phyloP scores from a whole-genome alignment of 805 yeast genomes.

The Candida verbasci region DNA sequence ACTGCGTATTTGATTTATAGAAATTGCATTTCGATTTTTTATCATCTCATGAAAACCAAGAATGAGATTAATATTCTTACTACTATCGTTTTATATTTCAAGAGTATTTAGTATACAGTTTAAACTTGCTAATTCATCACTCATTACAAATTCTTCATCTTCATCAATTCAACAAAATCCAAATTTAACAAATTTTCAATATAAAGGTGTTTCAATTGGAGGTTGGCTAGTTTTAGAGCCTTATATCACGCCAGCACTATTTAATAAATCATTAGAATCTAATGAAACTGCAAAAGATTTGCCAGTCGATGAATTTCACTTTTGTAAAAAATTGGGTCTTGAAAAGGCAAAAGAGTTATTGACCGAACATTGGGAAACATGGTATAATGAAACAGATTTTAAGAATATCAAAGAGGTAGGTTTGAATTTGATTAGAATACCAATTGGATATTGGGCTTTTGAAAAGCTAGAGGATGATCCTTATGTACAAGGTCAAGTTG shows the following conservation, averaged over 20 bases:
- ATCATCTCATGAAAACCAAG: too few relatives aligned
- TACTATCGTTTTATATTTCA: not conserved
- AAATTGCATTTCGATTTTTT: too few relatives aligned
- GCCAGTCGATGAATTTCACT: constrained; percentile 61
- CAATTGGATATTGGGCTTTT: constrained; percentile 82
- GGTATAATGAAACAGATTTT: constrained; percentile 59
- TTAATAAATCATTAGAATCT: constrained; percentile 21
- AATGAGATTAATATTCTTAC: too few relatives aligned
- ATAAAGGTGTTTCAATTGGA: constrained; percentile 38
- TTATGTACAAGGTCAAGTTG: constrained; percentile 61
- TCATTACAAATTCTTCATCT: not conserved
- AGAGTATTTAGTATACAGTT: not conserved
- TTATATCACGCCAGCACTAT: constrained; percentile 63
- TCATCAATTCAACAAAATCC: not conserved
- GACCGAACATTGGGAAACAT: constrained; percentile 51
- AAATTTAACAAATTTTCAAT: constrained; percentile 18
- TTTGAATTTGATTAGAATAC: constrained; percentile 67
- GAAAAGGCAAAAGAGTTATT: constrained; percentile 40
- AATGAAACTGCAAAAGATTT: constrained; percentile 19
- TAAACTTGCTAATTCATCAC: not conserved
- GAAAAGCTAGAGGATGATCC: constrained; percentile 48
- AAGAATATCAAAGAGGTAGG: constrained; percentile 47
- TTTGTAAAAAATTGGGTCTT: constrained; percentile 45
- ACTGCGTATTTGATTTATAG: too few relatives aligned
- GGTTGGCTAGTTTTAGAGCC: constrained; percentile 67